Evolutionary conservation across 805 yeast species (phyloP).

Genomic region (Brettanomyces naardenensis): DNA sequence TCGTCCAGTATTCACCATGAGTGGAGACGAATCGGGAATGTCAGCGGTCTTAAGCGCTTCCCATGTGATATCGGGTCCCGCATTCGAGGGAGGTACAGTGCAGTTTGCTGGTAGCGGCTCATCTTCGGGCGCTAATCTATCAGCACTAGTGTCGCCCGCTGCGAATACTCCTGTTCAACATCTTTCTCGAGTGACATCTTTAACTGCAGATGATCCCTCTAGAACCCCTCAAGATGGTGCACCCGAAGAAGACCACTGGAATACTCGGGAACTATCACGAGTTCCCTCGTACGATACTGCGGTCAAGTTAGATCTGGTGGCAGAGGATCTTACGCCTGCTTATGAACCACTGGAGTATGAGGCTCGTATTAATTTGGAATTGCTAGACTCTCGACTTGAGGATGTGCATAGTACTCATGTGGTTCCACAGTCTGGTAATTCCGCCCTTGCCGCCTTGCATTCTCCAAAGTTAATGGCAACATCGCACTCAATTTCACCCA

Average conservation of each 20-base stretch:
- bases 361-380: slow-evolving; percentile 19
- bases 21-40: too few relatives aligned
- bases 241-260: slow-evolving; percentile 1
- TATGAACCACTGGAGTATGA: slow-evolving; percentile 34
- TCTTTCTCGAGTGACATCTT: slow-evolving; percentile 53
- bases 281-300: slow-evolving; percentile 89
- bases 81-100: slow-evolving; percentile 14
- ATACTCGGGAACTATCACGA: slow-evolving; percentile 28
- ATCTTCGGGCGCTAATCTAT: slow-evolving; percentile 11
- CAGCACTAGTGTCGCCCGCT: slow-evolving; percentile 1
- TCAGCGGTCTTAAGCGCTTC: too few relatives aligned
- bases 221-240: slow-evolving; percentile 1
- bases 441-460: not conserved
- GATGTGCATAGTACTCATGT: slow-evolving; percentile 11
- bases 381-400: slow-evolving; percentile 24
- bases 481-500: too few relatives aligned
- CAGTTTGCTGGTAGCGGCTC: not conserved
- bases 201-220: slow-evolving; percentile 16
- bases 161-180: slow-evolving; percentile 45
- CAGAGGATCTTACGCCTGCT: slow-evolving; percentile 60
- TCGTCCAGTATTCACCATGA: too few relatives aligned
- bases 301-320: slow-evolving; percentile 41
- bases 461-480: too few relatives aligned
- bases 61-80: slow-evolving; percentile 13
- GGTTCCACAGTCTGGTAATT: too few relatives aligned